phyloP scores from a whole-genome alignment of 495 filamentous ascomycete genomes.

The Daldinia caldariorum region DNA sequence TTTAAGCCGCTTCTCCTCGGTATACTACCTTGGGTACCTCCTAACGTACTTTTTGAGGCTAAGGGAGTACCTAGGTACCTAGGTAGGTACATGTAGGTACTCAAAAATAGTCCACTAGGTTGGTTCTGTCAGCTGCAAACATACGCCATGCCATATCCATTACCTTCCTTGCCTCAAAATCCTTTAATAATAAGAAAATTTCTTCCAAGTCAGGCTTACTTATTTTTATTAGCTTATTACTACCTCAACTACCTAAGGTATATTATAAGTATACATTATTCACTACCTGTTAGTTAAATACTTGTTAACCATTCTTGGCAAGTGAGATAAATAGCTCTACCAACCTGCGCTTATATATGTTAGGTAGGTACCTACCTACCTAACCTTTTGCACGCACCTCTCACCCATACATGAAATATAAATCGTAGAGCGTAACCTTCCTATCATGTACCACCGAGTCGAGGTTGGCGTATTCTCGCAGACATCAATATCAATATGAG shows the following conservation, averaged over 20 bases:
- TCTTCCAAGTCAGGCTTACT: conserved; percentile 20
- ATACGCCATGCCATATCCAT: not conserved
- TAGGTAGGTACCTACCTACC: too few species aligned
- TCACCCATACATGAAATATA: not conserved
- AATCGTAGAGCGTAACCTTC: not conserved
- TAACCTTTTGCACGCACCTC: too few species aligned
- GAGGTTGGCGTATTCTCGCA: conserved; percentile 20
- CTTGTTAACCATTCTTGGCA: conserved; percentile 4
- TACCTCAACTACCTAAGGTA: too few species aligned
- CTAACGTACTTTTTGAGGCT: conserved; percentile 28
- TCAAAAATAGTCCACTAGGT: conserved; percentile 9
- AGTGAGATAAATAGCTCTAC: conserved; percentile 35
- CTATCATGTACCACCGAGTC: conserved; percentile 30
- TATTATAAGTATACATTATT: too few species aligned
- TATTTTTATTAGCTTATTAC: not conserved
- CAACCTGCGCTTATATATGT: not conserved
- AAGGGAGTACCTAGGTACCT: not conserved
- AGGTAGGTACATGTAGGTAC: too few species aligned
- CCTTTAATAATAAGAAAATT: conserved; percentile 20
- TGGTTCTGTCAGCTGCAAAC: conserved; percentile 19
- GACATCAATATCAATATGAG: conserved; percentile 42
- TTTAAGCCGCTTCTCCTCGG: conserved; percentile 31
- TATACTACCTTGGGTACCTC: conserved; percentile 12
- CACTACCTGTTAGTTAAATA: not conserved
- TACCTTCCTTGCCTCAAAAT: conserved; percentile 3